Base-by-base conservation (phyloP, 1,284 basidiomycete genomes). In the Sporisorium iseilematis-ciliati region DNA sequence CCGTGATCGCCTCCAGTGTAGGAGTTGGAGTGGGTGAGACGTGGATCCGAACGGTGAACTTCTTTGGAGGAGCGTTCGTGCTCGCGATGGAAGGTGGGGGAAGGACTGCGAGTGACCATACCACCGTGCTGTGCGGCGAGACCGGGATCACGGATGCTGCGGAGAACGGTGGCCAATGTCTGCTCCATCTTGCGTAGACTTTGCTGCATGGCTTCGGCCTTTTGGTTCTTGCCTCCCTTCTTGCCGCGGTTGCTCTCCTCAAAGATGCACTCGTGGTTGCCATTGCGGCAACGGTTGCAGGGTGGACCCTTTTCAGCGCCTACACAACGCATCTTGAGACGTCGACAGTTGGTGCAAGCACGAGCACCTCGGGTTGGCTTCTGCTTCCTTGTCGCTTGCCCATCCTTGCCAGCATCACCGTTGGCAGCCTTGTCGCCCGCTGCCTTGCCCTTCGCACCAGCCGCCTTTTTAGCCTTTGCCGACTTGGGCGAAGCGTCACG, bases 291-390 rank as follows among this genome's bases (percentile, higher is more conserved):
- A 35, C 87, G 87, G 74, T 94, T 95, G 87, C 95, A 97, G 0
- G 95, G 94, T 0, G 93, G 93, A 0, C 93, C 94, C 38, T 95
- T 86, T 82, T 97, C 95, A 2, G 93, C 93, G 40, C 92, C 94
- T 20, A 97, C 93, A 78, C 96, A 99, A 78, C 96, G 93, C 96
- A 99, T 99, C 88, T 99, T 99, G 73, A 98, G 90, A 52, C 94
- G 91, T 35, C 96, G 91, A 85, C 96, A 98, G 33, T 95, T 93
- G 0, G 93, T 94, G 78, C 95, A 97, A 0, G 95, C 95, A 57
- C 93, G 94, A 76, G 31, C 69, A 29, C 83, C 83, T 14, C 84
- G 79, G 16, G 82, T 84, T 0, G 83, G 78, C 53, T 85, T 85
- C 26, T 79, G 76, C 57, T 84, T 85, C 52, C 77, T 79, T 18